Conservation (phyloP, 1,284 basidiomycete genomes). For the Ustanciosporium gigantosporum region DNA sequence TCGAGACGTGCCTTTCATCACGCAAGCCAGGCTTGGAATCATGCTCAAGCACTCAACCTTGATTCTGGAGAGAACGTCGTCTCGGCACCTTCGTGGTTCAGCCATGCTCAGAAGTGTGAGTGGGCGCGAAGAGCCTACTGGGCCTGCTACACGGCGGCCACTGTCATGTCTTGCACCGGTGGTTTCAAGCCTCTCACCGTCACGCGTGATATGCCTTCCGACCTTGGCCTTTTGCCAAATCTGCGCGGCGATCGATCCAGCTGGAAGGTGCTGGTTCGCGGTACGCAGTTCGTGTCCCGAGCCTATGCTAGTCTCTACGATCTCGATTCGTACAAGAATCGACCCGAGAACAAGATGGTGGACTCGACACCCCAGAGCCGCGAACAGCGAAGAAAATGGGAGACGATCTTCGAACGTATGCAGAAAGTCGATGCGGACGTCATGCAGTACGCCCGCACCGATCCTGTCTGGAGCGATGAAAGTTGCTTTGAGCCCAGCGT, state of each 20-base stretch:
- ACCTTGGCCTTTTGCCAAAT: conserved; percentile 39
- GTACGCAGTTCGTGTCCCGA: conserved; percentile 45
- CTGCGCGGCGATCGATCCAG: conserved; percentile 35
- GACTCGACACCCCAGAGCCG: conserved; percentile 15
- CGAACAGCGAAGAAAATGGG: conserved; percentile 26
- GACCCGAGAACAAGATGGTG: conserved; percentile 19
- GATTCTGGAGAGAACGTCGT: conserved; percentile 14
- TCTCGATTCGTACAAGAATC: conserved; percentile 39
- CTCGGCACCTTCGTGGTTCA: conserved; percentile 35
- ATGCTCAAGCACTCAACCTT: conserved; percentile 38
- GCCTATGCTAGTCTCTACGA: conserved; percentile 45
- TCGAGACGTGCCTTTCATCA: conserved; percentile 40
- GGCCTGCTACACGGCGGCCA: conserved; percentile 43
- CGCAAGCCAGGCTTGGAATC: conserved; percentile 47
- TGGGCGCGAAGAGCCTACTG: conserved; percentile 52
- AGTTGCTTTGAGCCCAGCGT: conserved; percentile 32
- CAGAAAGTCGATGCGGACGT: conserved; percentile 47
- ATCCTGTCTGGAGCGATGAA: conserved; percentile 41
- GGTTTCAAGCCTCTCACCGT: conserved; percentile 45
- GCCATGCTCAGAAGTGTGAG: conserved; percentile 43
- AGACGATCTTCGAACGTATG: conserved; percentile 47
- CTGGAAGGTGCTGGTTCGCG: conserved; percentile 48
- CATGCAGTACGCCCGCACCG: conserved; percentile 41
- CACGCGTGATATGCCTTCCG: conserved; percentile 36
- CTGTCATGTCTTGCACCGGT: conserved; percentile 48